A percentile compares a stretch with the other conserved stretches of the same genome.
Conservation (phyloP, 208 protist genomes). For the Novymonas esmeraldas region DNA sequence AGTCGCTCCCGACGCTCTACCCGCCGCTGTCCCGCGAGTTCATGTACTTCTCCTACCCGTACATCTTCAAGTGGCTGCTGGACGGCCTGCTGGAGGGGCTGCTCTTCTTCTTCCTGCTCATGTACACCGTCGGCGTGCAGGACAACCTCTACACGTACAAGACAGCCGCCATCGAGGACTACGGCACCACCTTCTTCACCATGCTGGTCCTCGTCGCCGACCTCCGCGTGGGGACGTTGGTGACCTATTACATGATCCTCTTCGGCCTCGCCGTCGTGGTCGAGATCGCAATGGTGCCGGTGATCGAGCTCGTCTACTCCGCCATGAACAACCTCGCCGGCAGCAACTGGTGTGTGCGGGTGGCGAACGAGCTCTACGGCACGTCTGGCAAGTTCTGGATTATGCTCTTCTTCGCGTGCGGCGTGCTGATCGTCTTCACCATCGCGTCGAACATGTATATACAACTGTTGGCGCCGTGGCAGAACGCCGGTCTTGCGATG, state of each 20-base stretch:
- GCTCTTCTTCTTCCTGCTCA: constrained; percentile 59
- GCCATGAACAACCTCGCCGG: constrained; percentile 50
- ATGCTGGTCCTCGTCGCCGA: constrained; percentile 69
- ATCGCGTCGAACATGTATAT: constrained; percentile 67
- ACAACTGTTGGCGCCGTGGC: constrained; percentile 62
- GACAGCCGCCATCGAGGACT: constrained; percentile 60
- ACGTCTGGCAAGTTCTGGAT: constrained; percentile 59
- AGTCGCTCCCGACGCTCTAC: constrained; percentile 70
- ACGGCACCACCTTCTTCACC: constrained; percentile 71
- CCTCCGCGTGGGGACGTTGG: constrained; percentile 43
- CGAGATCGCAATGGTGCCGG: constrained; percentile 38
- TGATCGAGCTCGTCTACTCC: constrained; percentile 52
- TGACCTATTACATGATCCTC: constrained; percentile 64
- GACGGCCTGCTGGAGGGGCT: constrained; percentile 64
- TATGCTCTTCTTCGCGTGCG: constrained; percentile 50
- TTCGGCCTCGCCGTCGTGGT: constrained; percentile 32
- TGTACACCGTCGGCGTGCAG: constrained; percentile 40
- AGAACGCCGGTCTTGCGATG: constrained; percentile 60
- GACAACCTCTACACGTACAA: constrained; percentile 57
- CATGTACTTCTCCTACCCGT: constrained; percentile 72
- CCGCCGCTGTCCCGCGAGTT: constrained; percentile 59
- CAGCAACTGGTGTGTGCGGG: constrained; percentile 61
- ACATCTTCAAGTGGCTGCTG: constrained; percentile 68
- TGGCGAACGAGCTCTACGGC: constrained; percentile 53
- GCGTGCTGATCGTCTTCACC: constrained; percentile 59